These are phyloP conservation scores for Amanita molliuscula DNA, from an alignment of 768 basidiomycete genomes.

Conservation along the genomic window DNA sequence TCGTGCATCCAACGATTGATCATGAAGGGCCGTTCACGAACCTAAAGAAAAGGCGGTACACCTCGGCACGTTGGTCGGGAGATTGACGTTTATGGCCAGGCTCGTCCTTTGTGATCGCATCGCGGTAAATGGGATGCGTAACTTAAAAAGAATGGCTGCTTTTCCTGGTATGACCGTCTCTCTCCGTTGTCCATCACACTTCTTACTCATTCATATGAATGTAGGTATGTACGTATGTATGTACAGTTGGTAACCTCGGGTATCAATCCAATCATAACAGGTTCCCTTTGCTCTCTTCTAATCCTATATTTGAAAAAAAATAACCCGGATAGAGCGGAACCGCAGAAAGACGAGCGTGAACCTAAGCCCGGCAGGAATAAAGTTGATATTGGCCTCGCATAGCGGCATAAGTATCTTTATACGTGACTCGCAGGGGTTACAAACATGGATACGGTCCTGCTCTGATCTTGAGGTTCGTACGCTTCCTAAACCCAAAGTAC, in stretches of 20 bases:
- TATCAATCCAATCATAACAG: no score
- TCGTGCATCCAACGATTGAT: background rate
- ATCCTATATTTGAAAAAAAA: no score
- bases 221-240: no score
- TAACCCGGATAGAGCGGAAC: no score
- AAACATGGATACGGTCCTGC: background rate
- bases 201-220: no score
- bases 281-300: no score
- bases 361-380: no score
- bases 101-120: background rate
- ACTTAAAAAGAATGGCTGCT: background rate
- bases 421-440: background rate
- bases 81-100: background rate
- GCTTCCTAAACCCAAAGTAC: background rate
- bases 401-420: background rate
- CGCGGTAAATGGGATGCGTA: background rate
- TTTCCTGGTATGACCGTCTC: no score
- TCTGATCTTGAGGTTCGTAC: background rate
- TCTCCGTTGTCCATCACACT: no score
- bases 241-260: no score
- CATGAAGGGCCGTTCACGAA: background rate
- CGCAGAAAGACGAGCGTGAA: no score
- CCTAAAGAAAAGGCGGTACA: background rate
- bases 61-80: background rate
- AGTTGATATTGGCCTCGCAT: background rate